Evolutionary conservation across 2,329 filamentous ascomycete species (phyloP), one percentile per base, ranked within the genome.

Genomic region (Oidium heveae): DNA sequence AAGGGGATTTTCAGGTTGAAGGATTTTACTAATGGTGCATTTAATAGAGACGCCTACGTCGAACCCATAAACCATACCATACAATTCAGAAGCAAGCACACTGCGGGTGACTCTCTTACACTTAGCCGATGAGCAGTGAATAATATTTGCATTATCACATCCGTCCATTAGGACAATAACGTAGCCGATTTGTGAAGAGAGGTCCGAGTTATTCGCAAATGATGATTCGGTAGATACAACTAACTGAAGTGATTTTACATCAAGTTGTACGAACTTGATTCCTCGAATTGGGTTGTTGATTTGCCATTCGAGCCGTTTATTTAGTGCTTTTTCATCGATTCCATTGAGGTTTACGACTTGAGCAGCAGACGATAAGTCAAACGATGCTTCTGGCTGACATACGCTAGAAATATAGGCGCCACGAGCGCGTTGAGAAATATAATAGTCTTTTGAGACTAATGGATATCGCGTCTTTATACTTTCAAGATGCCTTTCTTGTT

Each of bases 81-180:
- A 56, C 7, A 60, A 22, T 39, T 58, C 51, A 28, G 44, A 58
- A 12, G 53, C 53, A 28, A 60, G 37, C 4, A 60, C 53, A 36
- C 56, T 57, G 13, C 37, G 28, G 2, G 52, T 58, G n/a, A 60
- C 54, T 20, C 52, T n/a, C 28, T 56, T 58, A 18, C 53, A 55
- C 34, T 50, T 55, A 15, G 39, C 22, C 7, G 32, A 55, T 9
- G 53, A 50, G 43, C 28, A 55, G 33, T 55, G 44, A 18, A 50
- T 46, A 20, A 55, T n/a, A 24, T 55, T 55, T n/a, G 53, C 53
- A n/a, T 55, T 22, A 37, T 50, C 50, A n/a, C 28, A 16, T 12
- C 15, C 15, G 10, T 55, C 44, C 22, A 32, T 33, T n/a, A 55
- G 22, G 28, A 55, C 33, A 7, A 39, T 50, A 6, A 50, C 32